phyloP scores from a whole-genome alignment of 352 stramenopile species.

The Albugo laibachii region DNA sequence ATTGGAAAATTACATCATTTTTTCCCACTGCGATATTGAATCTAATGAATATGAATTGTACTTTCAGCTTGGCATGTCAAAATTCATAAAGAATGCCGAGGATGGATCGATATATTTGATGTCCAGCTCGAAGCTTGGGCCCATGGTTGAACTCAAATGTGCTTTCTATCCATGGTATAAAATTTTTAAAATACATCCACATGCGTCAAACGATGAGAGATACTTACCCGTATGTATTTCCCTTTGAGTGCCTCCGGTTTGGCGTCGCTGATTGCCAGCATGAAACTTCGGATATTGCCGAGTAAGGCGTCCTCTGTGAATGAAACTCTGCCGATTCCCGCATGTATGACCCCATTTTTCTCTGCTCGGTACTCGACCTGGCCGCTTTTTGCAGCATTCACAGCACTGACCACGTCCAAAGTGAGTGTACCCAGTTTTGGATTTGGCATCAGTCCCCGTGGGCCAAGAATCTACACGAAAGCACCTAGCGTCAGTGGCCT shows the following conservation, averaged over 20 bases:
- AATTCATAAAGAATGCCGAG: slow-evolving; percentile 73
- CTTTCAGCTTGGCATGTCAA: slow-evolving; percentile 14
- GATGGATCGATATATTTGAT: slow-evolving; percentile 69
- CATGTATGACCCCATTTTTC: slow-evolving; percentile 82
- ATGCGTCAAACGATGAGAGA: too few relatives aligned
- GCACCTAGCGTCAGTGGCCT: not conserved
- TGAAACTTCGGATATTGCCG: slow-evolving; percentile 84
- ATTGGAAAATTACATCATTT: too few relatives aligned
- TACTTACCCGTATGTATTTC: slow-evolving; percentile 79
- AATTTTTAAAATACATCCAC: too few relatives aligned
- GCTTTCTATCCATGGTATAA: too few relatives aligned
- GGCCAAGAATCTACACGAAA: slow-evolving; percentile 71
- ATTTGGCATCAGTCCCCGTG: slow-evolving; percentile 95
- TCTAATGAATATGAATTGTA: too few relatives aligned
- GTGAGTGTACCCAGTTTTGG: slow-evolving; percentile 94
- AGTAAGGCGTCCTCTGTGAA: slow-evolving; percentile 80
- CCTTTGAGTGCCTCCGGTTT: slow-evolving; percentile 87
- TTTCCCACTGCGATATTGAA: too few relatives aligned
- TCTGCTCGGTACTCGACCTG: slow-evolving; percentile 80
- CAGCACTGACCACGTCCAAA: slow-evolving; percentile 69
- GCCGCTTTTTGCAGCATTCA: slow-evolving; percentile 53
- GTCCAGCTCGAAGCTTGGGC: slow-evolving; percentile 52
- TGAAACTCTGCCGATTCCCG: slow-evolving; percentile 75
- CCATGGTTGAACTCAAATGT: slow-evolving; percentile 77
- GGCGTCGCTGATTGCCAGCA: slow-evolving; percentile 78